Evolutionary conservation across 495 filamentous ascomycete species (phyloP).

Genomic region (Pyrenopolyporus hunteri): DNA sequence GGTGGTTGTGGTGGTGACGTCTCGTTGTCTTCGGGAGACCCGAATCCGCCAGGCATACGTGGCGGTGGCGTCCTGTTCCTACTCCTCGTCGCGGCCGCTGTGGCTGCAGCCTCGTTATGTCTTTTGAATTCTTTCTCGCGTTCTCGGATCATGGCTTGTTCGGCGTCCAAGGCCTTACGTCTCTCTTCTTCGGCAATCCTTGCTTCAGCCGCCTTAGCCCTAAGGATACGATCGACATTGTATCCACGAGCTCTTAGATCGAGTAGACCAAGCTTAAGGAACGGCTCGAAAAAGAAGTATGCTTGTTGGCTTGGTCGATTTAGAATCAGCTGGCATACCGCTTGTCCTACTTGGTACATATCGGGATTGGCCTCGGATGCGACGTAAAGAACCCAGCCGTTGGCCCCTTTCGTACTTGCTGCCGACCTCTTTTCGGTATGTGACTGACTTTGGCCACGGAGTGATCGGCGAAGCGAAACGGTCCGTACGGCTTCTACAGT

Average conservation of each 20-base stretch:
- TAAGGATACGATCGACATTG: constrained; percentile 91
- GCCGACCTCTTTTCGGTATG: constrained; percentile 73
- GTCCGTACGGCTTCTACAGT: constrained; percentile 75
- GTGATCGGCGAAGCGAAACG: constrained; percentile 73
- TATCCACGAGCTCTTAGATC: constrained; percentile 83
- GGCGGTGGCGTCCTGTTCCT: constrained; percentile 42
- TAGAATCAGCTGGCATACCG: constrained; percentile 77
- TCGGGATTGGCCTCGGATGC: constrained; percentile 66
- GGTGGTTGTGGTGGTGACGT: constrained; percentile 20
- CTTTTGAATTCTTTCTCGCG: constrained; percentile 61
- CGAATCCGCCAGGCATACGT: constrained; percentile 73
- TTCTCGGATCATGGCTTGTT: constrained; percentile 68
- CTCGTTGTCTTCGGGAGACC: constrained; percentile 57
- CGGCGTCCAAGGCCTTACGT: constrained; percentile 76
- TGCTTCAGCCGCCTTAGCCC: constrained; percentile 81
- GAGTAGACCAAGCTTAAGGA: constrained; percentile 76
- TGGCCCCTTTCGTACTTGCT: constrained; percentile 49
- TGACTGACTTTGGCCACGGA: constrained; percentile 68
- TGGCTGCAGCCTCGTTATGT: constrained; percentile 45
- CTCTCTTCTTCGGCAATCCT: constrained; percentile 82
- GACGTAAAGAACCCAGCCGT: constrained; percentile 53
- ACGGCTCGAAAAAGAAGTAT: constrained; percentile 82
- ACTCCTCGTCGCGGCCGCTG: constrained; percentile 41
- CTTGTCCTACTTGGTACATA: constrained; percentile 86
- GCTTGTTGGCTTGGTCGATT: constrained; percentile 84